Percentiles rank a stretch among this genome's conserved stretches.
phyloP scores from a whole-genome alignment of 1,284 basidiomycete genomes.

The Pisolithus thermaeus region DNA sequence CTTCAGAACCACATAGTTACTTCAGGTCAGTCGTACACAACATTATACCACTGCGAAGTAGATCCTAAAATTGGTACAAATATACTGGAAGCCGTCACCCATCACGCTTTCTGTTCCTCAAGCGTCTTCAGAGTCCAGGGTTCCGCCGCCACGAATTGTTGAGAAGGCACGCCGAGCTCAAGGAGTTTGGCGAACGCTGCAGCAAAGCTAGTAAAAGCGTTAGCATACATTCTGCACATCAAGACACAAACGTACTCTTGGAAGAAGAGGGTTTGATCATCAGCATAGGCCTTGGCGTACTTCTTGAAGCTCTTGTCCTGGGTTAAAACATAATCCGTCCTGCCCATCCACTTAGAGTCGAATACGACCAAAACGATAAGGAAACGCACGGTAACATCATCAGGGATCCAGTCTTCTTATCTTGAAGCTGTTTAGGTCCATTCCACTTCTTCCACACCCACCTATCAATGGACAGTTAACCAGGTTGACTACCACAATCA shows the following conservation, averaged over 20 bases:
- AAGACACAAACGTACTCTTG: constrained; percentile 49
- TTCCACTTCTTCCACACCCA: constrained; percentile 86
- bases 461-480: constrained; percentile 22
- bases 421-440: constrained; percentile 91
- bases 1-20: no score
- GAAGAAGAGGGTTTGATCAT: constrained; percentile 82
- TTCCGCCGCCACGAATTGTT: constrained; percentile 67
- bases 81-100: background rate
- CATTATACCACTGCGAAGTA: background rate
- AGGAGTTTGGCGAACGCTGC: constrained; percentile 70
- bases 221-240: background rate
- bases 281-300: constrained; percentile 77
- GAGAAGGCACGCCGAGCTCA: constrained; percentile 82
- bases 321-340: constrained; percentile 78
- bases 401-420: constrained; percentile 81
- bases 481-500: background rate
- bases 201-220: constrained; percentile 58
- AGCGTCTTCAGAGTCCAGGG: constrained; percentile 66
- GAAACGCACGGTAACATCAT: constrained; percentile 90
- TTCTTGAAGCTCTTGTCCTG: constrained; percentile 90
- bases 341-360: constrained; percentile 21
- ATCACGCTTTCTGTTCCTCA: constrained; percentile 47
- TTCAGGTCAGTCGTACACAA: background rate
- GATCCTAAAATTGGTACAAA: background rate
- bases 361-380: background rate